Base-by-base conservation (phyloP, 2,329 filamentous ascomycete genomes). In the Chaetoscypha palmicola region DNA sequence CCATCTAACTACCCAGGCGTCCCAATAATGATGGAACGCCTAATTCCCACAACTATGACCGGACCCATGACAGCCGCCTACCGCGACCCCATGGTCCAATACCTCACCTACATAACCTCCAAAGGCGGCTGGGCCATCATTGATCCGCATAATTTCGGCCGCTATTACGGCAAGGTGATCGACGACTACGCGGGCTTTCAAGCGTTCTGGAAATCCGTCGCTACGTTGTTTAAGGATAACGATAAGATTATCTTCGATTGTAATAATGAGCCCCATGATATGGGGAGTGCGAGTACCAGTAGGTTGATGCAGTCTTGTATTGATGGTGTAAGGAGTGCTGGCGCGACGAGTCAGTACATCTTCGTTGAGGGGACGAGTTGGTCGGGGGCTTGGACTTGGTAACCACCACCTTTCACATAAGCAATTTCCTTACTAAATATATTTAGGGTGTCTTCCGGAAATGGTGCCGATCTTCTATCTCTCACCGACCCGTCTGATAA, bases 1-100 rank as follows among this genome's bases (percentile, higher is more conserved):
- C 23, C 30, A 16, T 60, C 78, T 41, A 72, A 76, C 41, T 68
- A 19, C 21, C n/a, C 28, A 50, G 45, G 49, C 47, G 66, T 68
- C 20, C 57, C 61, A 16, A 65, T 68, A 46, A 44, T 73, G 59
- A 79, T 80, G 75, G 76, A 80, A 59, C 72, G 76, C 10, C 63
- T 78, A 24, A 66, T 72, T 9, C 74, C 72, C 5, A 64, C 63
- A 40, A 56, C 57, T 23, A 60, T 79, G 50, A 73, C 70, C 2
- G 71, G 68, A n/a, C 16, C 61, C 12, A 51, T 68, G 30, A 65
- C 72, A 48, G 16, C 36, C 20, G 36, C 42, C 9, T 45, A 45
- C 30, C 14, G 16, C 22, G 20, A 24, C 11, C 35, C 35, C 14
- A 39, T 39, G 42, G 48, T 57, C 3, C 55, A 56, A 22, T 74